Conservation (phyloP, 352 stramenopile genomes). For the Globisporangium takayamanum region DNA sequence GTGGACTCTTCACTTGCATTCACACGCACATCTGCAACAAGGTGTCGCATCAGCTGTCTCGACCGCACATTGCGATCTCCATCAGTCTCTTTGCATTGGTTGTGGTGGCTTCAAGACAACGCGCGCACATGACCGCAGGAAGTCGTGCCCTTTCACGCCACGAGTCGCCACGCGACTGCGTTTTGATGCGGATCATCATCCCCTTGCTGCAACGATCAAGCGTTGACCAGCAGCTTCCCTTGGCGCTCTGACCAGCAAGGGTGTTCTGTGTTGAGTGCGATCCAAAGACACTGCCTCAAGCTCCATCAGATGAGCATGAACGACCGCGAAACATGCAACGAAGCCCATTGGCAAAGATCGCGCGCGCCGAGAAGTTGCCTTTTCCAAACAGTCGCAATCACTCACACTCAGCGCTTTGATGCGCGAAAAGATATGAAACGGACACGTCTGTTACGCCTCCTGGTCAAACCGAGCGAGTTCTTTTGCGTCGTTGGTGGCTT, state of each 20-base stretch:
- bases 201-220: no score
- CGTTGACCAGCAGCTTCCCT: no score
- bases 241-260: no score
- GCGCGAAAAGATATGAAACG: slow-evolving; percentile 1
- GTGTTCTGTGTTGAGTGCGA: no score
- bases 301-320: no score
- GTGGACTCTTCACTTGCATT: not conserved
- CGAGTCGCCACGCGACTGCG: no score
- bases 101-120: not conserved
- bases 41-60: not conserved
- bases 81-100: no score
- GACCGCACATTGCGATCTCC: slow-evolving; percentile 1
- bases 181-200: no score
- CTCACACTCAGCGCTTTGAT: not conserved
- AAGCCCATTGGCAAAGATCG: not conserved
- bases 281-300: no score
- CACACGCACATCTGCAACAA: not conserved
- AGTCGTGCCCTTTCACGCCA: no score
- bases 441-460: not conserved
- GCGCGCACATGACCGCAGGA: not conserved
- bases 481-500: not conserved
- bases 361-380: not conserved
- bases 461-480: not conserved
- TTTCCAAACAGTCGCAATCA: slow-evolving; percentile 1
- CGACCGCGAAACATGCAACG: not conserved